A percentile compares a stretch with the other conserved stretches of the same genome.
These are phyloP conservation scores for Dendrostoma leiphaemia DNA, from an alignment of 2,329 filamentous ascomycete species.

Conservation along the genomic window DNA sequence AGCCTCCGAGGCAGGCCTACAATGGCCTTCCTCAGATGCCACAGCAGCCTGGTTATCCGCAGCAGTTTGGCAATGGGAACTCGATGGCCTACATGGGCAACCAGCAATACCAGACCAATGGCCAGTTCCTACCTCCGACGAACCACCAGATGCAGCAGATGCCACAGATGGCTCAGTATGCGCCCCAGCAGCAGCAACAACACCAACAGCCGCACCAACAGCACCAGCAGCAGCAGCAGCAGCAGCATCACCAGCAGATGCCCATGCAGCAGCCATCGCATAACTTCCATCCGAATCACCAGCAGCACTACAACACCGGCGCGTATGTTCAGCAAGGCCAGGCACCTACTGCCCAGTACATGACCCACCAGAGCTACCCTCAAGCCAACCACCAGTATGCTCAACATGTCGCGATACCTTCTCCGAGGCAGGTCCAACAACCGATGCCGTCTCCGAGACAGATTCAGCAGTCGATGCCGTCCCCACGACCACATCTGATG, in stretches of 20 bases:
- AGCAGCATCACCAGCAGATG: conserved; percentile 25
- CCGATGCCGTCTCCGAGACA: conserved; percentile 18
- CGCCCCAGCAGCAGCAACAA: conserved; percentile 24
- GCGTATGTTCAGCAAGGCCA: conserved; percentile 22
- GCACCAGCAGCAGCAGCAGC: conserved; percentile 26
- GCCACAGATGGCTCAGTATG: conserved; percentile 23
- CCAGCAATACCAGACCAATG: conserved; percentile 23
- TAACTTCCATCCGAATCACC: conserved; percentile 25
- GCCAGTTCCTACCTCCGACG: conserved; percentile 23
- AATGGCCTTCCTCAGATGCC: conserved; percentile 16
- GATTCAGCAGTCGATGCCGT: conserved; percentile 23
- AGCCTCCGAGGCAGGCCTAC: conserved; percentile 17
- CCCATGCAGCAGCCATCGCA: conserved; percentile 23
- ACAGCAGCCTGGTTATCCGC: conserved; percentile 24
- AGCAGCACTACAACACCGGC: conserved; percentile 23
- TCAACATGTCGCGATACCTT: background rate
- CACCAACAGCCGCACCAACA: conserved; percentile 25
- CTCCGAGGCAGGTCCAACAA: conserved; percentile 22
- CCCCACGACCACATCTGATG: conserved; percentile 16
- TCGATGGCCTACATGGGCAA: conserved; percentile 18
- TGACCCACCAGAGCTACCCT: conserved; percentile 31
- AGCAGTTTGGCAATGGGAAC: conserved; percentile 20
- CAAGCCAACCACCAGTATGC: conserved; percentile 20
- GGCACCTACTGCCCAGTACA: conserved; percentile 10
- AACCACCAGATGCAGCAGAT: conserved; percentile 26